These are phyloP conservation scores for Furcasterigmium sp. DNA, from an alignment of 2,329 filamentous ascomycete genomes.

Conservation along the genomic window DNA sequence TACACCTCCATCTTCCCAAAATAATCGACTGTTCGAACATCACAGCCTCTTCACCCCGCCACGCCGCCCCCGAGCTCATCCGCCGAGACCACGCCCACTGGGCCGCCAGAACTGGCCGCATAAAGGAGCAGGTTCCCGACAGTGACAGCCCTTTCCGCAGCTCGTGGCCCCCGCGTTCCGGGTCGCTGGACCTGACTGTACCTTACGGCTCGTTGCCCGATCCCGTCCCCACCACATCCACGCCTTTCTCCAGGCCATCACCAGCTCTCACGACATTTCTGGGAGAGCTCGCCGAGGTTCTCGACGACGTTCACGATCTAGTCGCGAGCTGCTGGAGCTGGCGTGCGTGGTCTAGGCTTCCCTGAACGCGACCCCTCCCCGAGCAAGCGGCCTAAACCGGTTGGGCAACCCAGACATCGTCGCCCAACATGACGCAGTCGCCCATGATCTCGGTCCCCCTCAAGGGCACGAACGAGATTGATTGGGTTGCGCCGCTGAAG, in stretches of 20 bases:
- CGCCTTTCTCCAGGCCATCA: conserved; percentile 5
- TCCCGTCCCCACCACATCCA: conserved; percentile 2
- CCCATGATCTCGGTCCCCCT: conserved; percentile 95
- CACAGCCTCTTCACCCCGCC: too few species aligned
- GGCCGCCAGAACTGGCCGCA: neutral
- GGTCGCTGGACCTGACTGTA: neutral
- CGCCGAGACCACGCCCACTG: too few species aligned
- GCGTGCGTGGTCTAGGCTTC: too few species aligned
- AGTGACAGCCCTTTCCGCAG: neutral
- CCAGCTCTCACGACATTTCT: conserved; percentile 5
- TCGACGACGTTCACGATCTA: too few species aligned
- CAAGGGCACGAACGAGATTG: conserved; percentile 94
- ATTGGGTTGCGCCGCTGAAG: conserved; percentile 93
- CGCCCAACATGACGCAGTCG: conserved; percentile 65
- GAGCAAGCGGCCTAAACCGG: neutral
- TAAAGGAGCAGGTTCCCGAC: neutral
- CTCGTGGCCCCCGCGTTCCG: neutral
- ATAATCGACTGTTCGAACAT: too few species aligned
- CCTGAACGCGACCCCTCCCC: neutral
- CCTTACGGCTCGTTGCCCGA: neutral
- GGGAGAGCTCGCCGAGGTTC: conserved; percentile 4
- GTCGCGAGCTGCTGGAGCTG: conserved; percentile 3
- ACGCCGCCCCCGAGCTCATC: too few species aligned
- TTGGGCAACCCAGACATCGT: conserved; percentile 3
- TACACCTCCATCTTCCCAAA: too few species aligned